Base-by-base conservation (phyloP, 148 eudicot genomes). In the Silene conica region DNA sequence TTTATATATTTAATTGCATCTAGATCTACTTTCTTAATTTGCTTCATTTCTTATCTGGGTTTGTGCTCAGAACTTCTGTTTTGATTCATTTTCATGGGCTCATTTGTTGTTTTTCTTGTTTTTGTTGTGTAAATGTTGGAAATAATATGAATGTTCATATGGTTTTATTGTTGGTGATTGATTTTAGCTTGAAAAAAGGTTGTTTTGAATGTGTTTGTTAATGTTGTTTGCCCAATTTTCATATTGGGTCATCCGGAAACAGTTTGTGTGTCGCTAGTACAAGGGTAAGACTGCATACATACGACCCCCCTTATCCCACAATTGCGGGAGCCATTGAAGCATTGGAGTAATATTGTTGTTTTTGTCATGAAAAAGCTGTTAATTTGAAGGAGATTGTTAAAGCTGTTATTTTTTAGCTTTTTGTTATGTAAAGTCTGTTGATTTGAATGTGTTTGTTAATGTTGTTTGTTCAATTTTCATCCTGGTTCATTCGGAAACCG, bases 11-110 rank as follows among this genome's bases (percentile, higher is more conserved):
- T 5, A 25, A 20, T 21, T 60, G 41, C 46, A 58, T 72, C 65
- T 80, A 72, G 83, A 80, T 80, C 83, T 80, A 20, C 34, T 67
- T 71, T 67, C 7, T 72, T 66, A 38, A 22, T 59, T 59, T 61
- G 63, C 70, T 38, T 69, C 5, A 22, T 74, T 71, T 67, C 50
- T 69, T 48, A 67, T 34, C 54, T 76, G 74, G 71, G 83, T 72
- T 72, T 80, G 72, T 58, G 45, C 15, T 63, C n/a, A 63, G 14
- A 26, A 14, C 18, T 11, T 31, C 20, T 26, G 7, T 28, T 63
- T 63, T 65, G 75, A 48, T 70, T 70, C 1, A 20, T 71, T 74
- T 31, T 70, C 56, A 2, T 25, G 46, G 16, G 9, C 65, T 69
- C 18, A 69, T 59, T 55, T 60, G 11, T 79, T 74, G 70, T 9